Conservation (phyloP, 2,329 filamentous ascomycete species). For the Exutisphaerella laricina region DNA sequence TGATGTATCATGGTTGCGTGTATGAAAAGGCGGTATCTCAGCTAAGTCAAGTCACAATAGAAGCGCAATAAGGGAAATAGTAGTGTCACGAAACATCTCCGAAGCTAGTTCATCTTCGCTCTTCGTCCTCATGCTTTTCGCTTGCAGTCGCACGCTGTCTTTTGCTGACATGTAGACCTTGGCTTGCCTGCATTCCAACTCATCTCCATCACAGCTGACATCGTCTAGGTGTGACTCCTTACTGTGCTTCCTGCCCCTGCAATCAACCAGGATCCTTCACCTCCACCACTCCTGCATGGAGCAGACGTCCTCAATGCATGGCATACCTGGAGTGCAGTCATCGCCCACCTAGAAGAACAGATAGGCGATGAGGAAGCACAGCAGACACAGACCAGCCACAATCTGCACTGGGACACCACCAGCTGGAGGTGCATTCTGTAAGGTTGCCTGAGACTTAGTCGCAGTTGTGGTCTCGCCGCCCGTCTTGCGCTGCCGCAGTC, state of each 20-base stretch:
- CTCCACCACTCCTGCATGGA: slow-evolving; percentile 5
- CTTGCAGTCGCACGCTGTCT: too few relatives aligned
- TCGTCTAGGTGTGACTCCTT: not conserved
- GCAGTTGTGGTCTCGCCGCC: slow-evolving; percentile 13
- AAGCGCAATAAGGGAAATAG: slow-evolving; percentile 1
- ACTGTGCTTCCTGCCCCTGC: not conserved
- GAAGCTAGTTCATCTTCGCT: too few relatives aligned
- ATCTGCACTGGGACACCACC: slow-evolving; percentile 83
- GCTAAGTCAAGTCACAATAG: not conserved
- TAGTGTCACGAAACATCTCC: slow-evolving; percentile 4
- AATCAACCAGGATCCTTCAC: not conserved
- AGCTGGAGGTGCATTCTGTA: slow-evolving; percentile 24
- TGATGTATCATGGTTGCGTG: not conserved
- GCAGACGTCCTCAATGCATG: slow-evolving; percentile 2
- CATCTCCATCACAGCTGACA: not conserved
- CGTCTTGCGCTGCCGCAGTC: slow-evolving; percentile 71
- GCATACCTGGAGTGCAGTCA: slow-evolving; percentile 6
- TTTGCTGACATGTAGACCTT: not conserved
- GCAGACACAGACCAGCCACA: slow-evolving; percentile 73
- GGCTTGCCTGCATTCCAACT: too few relatives aligned
- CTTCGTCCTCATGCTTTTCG: too few relatives aligned
- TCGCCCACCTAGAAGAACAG: slow-evolving; percentile 71
- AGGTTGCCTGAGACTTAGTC: slow-evolving; percentile 18
- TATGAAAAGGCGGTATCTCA: slow-evolving; percentile 2
- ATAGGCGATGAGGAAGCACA: slow-evolving; percentile 92